Conservation (phyloP, 345 rosid species). For the Rhodamnia rubescens region DNA sequence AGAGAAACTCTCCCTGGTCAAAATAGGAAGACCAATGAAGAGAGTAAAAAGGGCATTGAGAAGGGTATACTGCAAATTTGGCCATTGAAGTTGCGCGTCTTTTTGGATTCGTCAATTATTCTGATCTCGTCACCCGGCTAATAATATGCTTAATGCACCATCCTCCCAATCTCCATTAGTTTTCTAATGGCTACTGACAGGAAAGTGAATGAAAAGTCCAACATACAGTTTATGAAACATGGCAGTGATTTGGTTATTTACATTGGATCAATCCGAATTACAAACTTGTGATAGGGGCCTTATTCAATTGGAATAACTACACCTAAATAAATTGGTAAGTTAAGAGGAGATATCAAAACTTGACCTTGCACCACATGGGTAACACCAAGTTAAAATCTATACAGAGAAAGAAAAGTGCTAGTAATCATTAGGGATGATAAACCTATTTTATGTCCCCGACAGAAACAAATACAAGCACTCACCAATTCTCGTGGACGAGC, state of each 20-base stretch:
- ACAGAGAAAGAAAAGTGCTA: background rate
- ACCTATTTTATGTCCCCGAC: background rate
- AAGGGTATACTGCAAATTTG: background rate
- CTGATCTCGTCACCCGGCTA: background rate
- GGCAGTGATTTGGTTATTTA: background rate
- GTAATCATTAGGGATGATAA: background rate
- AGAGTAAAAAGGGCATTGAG: background rate
- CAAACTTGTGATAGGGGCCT: background rate
- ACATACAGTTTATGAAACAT: background rate
- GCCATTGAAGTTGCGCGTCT: background rate
- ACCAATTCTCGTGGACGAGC: constrained; percentile 84
- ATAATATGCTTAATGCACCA: background rate
- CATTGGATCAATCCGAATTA: background rate
- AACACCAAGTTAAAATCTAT: background rate
- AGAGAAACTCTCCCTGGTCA: background rate
- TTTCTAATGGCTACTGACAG: background rate
- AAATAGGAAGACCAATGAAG: background rate
- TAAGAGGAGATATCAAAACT: background rate
- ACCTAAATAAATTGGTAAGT: background rate
- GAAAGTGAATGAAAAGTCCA: background rate
- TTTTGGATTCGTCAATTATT: background rate
- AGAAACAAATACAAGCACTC: constrained; percentile 14
- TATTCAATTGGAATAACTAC: background rate
- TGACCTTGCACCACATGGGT: background rate
- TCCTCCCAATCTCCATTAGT: background rate